Base-by-base conservation (phyloP, 495 filamentous ascomycete species). In the Aspergillus steynii region DNA sequence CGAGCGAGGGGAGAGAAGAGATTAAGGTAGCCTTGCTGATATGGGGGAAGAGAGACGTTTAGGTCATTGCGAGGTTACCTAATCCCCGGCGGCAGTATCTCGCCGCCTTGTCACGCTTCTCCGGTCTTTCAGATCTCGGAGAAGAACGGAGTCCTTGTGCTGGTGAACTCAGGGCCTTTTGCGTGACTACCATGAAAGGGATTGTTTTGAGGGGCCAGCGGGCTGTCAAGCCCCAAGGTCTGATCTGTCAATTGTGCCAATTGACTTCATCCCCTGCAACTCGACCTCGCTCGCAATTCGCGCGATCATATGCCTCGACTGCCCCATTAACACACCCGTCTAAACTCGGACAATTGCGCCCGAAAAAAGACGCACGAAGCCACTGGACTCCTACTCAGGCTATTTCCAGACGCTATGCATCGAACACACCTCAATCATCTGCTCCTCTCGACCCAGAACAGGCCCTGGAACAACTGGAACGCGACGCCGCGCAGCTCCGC, bases 201-300 rank as follows among this genome's bases (percentile, higher is more conserved):
- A 65, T 78, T 55, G 61, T 65, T 29, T 51, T 79, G 29, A 70
- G 63, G 45, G 67, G 67, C 53, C 67, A 71, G 29, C 68, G 57
- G 54, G 66, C 59, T 47, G 57, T 62, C n/a, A 65, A 58, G 46
- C 54, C 63, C 3, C 70, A 70, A 50, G 61, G 65, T 5, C 50
- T 67, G 28, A 61, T 78, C 37, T 81, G 77, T 29, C 76, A 79
- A 62, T 70, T 77, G 48, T 79, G 77, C 62, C 71, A 77, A 62
- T 66, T 67, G 34, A 73, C 75, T 8, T 61, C 64, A 26, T 63
- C 65, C 1, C 49, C 66, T 8, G 49, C 66, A 31, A 51, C 58
- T 31, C 70, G 62, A 9, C 61, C 32, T 59, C 55, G 59, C 42
- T 34, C 72, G 9, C 67, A 66, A 47, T 42, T 71, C 37, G 63